Percentiles rank a stretch among this genome's conserved stretches.
These are phyloP conservation scores for Ascocoryne sarcoides DNA, from an alignment of 2,329 filamentous ascomycete genomes.

Conservation along the genomic window DNA sequence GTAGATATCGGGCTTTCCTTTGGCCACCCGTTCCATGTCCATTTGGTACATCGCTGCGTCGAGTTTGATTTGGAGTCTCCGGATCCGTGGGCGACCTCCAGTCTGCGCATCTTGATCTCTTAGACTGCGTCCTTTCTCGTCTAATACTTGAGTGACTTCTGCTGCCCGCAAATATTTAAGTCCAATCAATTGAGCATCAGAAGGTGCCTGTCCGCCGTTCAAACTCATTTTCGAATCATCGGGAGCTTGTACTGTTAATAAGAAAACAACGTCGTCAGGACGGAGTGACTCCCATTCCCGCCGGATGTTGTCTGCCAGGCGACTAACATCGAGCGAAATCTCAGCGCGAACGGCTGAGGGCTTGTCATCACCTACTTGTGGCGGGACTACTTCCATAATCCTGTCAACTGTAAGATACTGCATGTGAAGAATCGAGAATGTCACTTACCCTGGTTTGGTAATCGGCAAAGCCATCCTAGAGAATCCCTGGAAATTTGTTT, in stretches of 20 bases:
- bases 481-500: conserved; percentile 68
- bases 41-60: conserved; percentile 70
- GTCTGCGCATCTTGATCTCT: conserved; percentile 57
- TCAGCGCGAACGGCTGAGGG: conserved; percentile 84
- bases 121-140: conserved; percentile 71
- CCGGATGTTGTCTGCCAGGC: conserved; percentile 65
- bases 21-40: conserved; percentile 58
- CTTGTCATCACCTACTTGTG: conserved; percentile 72
- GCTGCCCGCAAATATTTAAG: conserved; percentile 69
- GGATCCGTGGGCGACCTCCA: conserved; percentile 48
- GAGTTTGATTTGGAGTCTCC: conserved; percentile 71
- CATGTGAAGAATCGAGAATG: conserved; percentile 9
- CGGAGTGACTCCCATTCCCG: conserved; percentile 85
- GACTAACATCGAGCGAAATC: conserved; percentile 73
- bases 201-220: conserved; percentile 43
- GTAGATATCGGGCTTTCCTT: conserved; percentile 72
- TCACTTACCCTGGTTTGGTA: conserved; percentile 55
- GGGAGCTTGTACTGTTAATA: conserved; percentile 64
- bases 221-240: conserved; percentile 38
- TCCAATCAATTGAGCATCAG: conserved; percentile 53
- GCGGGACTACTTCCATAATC: conserved; percentile 75
- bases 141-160: conserved; percentile 75
- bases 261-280: conserved; percentile 81
- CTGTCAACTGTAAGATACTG: conserved; percentile 26
- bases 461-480: conserved; percentile 91